phyloP scores from a whole-genome alignment of 163 green algal species.

The Chlamydomonas reinhardtii region DNA sequence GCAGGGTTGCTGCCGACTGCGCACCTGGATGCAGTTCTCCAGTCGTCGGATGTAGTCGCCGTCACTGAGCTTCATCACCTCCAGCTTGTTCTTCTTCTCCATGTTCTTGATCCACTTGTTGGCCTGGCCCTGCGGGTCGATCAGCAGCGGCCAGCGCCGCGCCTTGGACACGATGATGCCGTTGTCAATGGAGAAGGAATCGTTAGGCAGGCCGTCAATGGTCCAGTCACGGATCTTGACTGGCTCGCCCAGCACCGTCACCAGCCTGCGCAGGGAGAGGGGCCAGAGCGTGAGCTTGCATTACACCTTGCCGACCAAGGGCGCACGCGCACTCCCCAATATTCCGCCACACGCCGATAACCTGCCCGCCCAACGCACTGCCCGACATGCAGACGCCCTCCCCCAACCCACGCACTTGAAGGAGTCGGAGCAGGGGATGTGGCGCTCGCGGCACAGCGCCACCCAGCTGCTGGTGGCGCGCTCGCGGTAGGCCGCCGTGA shows the following conservation, averaged over 20 bases:
- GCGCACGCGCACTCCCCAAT: too few relatives aligned
- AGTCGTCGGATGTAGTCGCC: constrained; percentile 69
- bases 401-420: constrained; percentile 25
- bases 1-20: too few relatives aligned
- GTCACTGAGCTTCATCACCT: constrained; percentile 75
- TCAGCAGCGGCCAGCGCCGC: constrained; percentile 80
- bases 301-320: too few relatives aligned
- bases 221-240: constrained; percentile 82
- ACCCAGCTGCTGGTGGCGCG: constrained; percentile 57
- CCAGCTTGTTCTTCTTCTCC: constrained; percentile 70
- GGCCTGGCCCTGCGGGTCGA: constrained; percentile 75
- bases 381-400: too few relatives aligned
- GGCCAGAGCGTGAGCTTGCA: too few relatives aligned
- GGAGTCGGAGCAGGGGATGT: constrained; percentile 67
- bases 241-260: constrained; percentile 68
- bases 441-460: constrained; percentile 58
- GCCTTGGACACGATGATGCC: constrained; percentile 82
- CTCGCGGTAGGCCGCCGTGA: constrained; percentile 76
- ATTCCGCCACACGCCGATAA: too few relatives aligned
- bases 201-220: constrained; percentile 82
- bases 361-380: too few relatives aligned
- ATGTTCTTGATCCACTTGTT: constrained; percentile 83
- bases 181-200: constrained; percentile 86
- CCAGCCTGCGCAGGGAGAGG: constrained; percentile 56
- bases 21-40: constrained; percentile 72